Percentiles rank a stretch among this genome's conserved stretches.
Evolutionary conservation across 495 filamentous ascomycete species (phyloP).

Genomic region (Letharia columbiana): DNA sequence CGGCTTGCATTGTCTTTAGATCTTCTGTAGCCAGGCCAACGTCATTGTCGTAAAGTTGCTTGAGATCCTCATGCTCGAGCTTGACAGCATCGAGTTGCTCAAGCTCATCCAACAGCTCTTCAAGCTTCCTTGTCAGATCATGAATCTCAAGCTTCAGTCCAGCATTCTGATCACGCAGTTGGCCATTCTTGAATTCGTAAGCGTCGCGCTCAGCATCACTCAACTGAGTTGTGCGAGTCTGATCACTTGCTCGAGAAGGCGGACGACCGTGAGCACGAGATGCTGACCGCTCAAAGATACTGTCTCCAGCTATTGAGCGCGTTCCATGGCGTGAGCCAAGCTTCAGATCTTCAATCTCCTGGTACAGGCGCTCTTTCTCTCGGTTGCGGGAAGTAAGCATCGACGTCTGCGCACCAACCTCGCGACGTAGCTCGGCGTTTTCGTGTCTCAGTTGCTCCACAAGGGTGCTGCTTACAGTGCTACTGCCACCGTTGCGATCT

Average conservation of each 20-base stretch:
- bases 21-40: conserved; percentile 70
- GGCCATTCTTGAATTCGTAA: conserved; percentile 69
- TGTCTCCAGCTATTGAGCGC: conserved; percentile 69
- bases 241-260: conserved; percentile 62
- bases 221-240: conserved; percentile 56
- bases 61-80: conserved; percentile 50
- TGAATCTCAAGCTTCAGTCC: conserved; percentile 77
- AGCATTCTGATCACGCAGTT: conserved; percentile 78
- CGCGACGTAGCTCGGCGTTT: conserved; percentile 82
- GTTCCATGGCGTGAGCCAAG: conserved; percentile 62
- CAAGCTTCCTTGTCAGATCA: conserved; percentile 64
- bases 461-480: conserved; percentile 55
- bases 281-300: conserved; percentile 84
- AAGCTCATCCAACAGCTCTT: conserved; percentile 56
- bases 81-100: conserved; percentile 53
- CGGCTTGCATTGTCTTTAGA: conserved; percentile 68
- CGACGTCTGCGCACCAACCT: conserved; percentile 90
- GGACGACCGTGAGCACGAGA: conserved; percentile 72
- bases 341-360: conserved; percentile 95
- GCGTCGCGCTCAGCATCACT: conserved; percentile 81
- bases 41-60: conserved; percentile 60
- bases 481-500: conserved; percentile 44
- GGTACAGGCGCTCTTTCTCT: conserved; percentile 88
- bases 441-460: conserved; percentile 80
- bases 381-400: conserved; percentile 96